Evolutionary conservation across 23 red algal genomes (phyloP).

Genomic region (Gracilaria caudata): DNA sequence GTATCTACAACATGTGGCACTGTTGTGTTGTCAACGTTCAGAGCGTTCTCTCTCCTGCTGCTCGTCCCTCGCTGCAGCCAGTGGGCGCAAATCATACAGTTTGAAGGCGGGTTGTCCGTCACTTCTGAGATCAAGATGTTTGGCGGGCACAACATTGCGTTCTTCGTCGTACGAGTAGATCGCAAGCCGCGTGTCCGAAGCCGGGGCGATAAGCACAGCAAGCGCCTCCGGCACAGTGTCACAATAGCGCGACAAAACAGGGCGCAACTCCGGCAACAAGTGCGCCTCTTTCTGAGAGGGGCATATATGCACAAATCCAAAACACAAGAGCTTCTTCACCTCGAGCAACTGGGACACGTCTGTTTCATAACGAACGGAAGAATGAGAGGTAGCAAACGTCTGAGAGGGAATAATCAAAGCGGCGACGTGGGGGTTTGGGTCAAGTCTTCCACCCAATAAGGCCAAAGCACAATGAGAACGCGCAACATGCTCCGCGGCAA

Average conservation of each 20-base stretch:
- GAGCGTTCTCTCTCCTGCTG: not conserved
- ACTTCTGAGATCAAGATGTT: conserved; percentile 19
- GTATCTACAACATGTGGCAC: no score
- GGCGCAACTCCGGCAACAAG: not conserved
- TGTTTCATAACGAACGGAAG: conserved; percentile 29
- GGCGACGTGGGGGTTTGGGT: conserved; percentile 14
- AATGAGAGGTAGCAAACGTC: conserved; percentile 1
- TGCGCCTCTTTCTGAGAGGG: not conserved
- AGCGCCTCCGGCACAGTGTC: conserved; percentile 25
- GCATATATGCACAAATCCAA: conserved; percentile 49
- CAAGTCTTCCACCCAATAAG: conserved; percentile 13
- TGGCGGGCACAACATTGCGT: not conserved
- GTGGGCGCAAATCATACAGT: conserved; percentile 56
- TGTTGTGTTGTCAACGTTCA: not conserved
- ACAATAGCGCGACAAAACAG: not conserved
- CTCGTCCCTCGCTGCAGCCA: conserved; percentile 56
- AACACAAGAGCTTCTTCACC: conserved; percentile 27
- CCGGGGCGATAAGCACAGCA: conserved; percentile 35
- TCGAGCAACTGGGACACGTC: conserved; percentile 54
- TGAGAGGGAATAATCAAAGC: conserved; percentile 55
- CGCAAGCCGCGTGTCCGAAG: not conserved
- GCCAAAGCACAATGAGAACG: not conserved
- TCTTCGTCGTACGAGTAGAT: not conserved
- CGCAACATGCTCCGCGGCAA: conserved; percentile 36
- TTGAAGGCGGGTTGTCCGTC: conserved; percentile 51